Percentiles rank a stretch among this genome's conserved stretches.
Conservation (phyloP, 495 filamentous ascomycete genomes). For the Neurospora hispaniola region DNA sequence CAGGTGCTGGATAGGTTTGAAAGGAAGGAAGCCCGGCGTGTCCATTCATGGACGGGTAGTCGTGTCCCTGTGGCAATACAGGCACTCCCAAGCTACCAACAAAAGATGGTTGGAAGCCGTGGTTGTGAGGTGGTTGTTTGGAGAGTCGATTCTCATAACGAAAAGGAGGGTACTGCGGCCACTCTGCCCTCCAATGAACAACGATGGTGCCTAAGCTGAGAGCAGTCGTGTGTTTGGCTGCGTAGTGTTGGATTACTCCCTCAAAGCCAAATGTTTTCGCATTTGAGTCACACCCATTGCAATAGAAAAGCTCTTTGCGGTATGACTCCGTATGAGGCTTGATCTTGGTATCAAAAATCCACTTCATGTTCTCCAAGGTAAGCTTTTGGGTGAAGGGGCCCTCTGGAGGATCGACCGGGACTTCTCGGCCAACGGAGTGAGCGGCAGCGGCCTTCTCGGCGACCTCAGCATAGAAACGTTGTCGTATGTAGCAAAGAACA, state of each 20-base stretch:
- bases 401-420: constrained; percentile 35
- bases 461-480: constrained; percentile 49
- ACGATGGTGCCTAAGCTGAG: constrained; percentile 58
- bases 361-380: constrained; percentile 78
- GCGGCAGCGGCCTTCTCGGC: constrained; percentile 37
- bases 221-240: constrained; percentile 61
- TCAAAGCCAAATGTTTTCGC: constrained; percentile 61
- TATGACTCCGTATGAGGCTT: constrained; percentile 50
- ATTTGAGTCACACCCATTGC: constrained; percentile 53
- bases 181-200: constrained; percentile 68
- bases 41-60: constrained; percentile 21
- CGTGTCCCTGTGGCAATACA: constrained; percentile 18
- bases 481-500: constrained; percentile 51
- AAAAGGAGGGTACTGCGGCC: constrained; percentile 66
- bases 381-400: constrained; percentile 47
- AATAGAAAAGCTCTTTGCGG: constrained; percentile 62
- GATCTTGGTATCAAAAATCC: constrained; percentile 67
- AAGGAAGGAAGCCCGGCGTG: constrained; percentile 18
- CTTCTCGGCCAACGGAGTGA: constrained; percentile 30
- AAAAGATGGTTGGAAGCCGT: background rate
- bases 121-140: constrained; percentile 13
- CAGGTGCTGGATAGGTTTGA: constrained; percentile 28
- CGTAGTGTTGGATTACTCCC: constrained; percentile 68
- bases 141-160: constrained; percentile 39
- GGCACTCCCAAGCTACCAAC: background rate